Evolutionary conservation across 73 alveolate genomes (phyloP).

Genomic region (Uronychia setigera): DNA sequence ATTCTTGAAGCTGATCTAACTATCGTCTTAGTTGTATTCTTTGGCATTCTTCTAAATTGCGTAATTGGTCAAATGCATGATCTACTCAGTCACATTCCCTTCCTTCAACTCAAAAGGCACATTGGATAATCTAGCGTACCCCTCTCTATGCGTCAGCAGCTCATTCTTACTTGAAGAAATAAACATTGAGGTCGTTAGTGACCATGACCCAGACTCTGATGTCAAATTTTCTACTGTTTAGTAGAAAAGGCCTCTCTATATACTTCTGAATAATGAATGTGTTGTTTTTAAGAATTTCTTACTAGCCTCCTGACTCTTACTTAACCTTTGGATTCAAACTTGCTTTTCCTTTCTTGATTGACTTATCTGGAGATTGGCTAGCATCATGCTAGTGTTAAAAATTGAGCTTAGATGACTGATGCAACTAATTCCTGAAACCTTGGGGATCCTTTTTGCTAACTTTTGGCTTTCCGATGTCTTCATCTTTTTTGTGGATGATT

Average conservation of each 20-base stretch:
- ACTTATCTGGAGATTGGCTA: no score
- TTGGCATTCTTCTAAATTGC: not conserved
- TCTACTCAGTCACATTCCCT: not conserved
- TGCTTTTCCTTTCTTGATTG: no score
- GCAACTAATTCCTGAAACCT: no score
- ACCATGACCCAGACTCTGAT: slow-evolving; percentile 77
- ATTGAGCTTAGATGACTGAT: no score
- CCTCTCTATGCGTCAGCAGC: not conserved
- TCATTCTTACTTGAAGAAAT: not conserved
- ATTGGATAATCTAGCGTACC: not conserved
- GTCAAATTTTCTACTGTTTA: slow-evolving; percentile 80
- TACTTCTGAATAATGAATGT: slow-evolving; percentile 72
- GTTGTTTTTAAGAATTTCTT: slow-evolving; percentile 14
- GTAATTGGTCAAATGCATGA: not conserved
- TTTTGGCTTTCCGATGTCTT: no score
- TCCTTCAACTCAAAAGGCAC: not conserved
- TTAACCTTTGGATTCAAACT: no score
- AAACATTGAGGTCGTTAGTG: slow-evolving; percentile 7
- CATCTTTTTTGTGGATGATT: no score
- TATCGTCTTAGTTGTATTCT: not conserved
- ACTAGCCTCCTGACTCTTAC: no score
- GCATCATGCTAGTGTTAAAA: no score
- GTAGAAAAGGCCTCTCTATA: slow-evolving; percentile 78
- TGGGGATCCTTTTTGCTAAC: no score
- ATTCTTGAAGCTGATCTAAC: not conserved